These are phyloP conservation scores for Fusarium nanum DNA, from an alignment of 2,329 filamentous ascomycete species.

Conservation along the genomic window DNA sequence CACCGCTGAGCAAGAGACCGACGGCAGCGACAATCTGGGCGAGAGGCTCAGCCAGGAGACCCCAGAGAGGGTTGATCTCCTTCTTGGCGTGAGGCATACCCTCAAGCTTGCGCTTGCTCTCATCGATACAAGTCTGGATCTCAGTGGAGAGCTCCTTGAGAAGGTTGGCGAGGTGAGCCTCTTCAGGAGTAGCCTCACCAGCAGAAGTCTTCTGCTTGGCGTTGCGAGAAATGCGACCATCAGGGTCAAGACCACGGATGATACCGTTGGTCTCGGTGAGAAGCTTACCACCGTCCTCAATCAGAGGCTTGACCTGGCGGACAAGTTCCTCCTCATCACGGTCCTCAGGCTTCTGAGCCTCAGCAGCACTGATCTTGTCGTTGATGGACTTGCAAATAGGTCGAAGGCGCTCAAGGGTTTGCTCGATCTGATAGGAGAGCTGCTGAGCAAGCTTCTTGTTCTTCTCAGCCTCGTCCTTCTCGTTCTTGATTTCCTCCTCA, in stretches of 20 bases:
- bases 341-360: conserved; percentile 85
- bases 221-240: conserved; percentile 84
- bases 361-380: conserved; percentile 83
- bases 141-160: conserved; percentile 87
- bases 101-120: conserved; percentile 86
- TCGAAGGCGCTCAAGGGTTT: conserved; percentile 84
- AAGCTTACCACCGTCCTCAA: conserved; percentile 86
- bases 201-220: conserved; percentile 84
- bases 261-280: conserved; percentile 87
- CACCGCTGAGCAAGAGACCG: conserved; percentile 82
- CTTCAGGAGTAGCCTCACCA: conserved; percentile 75
- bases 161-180: conserved; percentile 84
- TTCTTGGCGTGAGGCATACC: conserved; percentile 96
- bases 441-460: conserved; percentile 82
- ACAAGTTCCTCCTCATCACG: conserved; percentile 92
- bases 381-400: conserved; percentile 89
- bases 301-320: conserved; percentile 84
- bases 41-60: conserved; percentile 82
- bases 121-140: conserved; percentile 85
- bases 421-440: conserved; percentile 77
- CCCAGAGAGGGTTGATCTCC: conserved; percentile 92
- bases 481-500: conserved; percentile 59
- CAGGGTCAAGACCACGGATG: conserved; percentile 88
- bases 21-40: conserved; percentile 94
- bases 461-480: conserved; percentile 67